Percentiles rank a stretch among this genome's conserved stretches.
These are phyloP conservation scores for Aspergillus floridensis DNA, from an alignment of 2,329 filamentous ascomycete species.

Conservation along the genomic window DNA sequence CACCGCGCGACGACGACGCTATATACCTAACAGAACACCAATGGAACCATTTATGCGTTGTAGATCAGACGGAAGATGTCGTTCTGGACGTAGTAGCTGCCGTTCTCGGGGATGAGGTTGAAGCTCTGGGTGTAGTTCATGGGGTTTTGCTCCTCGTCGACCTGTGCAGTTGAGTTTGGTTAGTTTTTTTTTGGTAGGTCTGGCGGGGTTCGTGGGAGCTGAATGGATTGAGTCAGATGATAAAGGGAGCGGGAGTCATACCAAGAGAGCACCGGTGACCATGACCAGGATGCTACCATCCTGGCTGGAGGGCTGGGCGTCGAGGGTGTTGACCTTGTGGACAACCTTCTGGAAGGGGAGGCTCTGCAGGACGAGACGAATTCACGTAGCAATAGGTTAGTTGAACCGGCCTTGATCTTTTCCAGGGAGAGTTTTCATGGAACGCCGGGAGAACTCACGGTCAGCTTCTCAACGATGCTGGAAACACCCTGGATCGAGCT, in stretches of 20 bases:
- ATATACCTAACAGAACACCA: not conserved
- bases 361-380: conserved; percentile 48
- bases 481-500: conserved; percentile 61
- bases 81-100: conserved; percentile 85
- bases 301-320: conserved; percentile 73
- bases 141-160: conserved; percentile 79
- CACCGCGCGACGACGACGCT: not conserved
- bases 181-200: not conserved
- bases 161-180: conserved; percentile 48
- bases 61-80: conserved; percentile 93
- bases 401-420: not conserved
- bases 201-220: not conserved
- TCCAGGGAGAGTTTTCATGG: not conserved
- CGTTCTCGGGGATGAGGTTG: conserved; percentile 71
- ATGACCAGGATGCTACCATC: conserved; percentile 75
- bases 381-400: conserved; percentile 2
- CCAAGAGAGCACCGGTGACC: conserved; percentile 81
- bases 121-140: conserved; percentile 93
- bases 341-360: conserved; percentile 79
- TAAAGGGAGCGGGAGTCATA: conserved; percentile 46
- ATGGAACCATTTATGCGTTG: conserved; percentile 20
- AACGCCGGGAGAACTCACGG: conserved; percentile 54
- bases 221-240: not conserved
- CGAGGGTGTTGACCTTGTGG: conserved; percentile 73
- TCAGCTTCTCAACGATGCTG: conserved; percentile 75